Percentiles rank a stretch among this genome's conserved stretches.
phyloP scores from a whole-genome alignment of 2,329 filamentous ascomycete species.

The Daldinia eschscholtzii region DNA sequence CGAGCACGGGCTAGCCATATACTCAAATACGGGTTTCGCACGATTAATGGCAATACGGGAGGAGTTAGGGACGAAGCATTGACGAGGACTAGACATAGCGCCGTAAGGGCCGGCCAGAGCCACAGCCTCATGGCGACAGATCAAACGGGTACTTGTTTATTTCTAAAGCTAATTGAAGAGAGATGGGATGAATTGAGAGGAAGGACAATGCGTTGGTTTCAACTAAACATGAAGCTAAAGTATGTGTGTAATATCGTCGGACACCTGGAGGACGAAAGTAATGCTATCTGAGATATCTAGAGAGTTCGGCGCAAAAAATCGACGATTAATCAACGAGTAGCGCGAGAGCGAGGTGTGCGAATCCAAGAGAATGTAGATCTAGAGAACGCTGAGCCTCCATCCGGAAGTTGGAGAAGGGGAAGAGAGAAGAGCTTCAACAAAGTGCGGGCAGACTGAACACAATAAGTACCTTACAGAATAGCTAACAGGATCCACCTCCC shows the following conservation, averaged over 20 bases:
- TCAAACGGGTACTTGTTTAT: slow-evolving; percentile 23
- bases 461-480: slow-evolving; percentile 17
- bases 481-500: slow-evolving; percentile 34
- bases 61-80: slow-evolving; percentile 67
- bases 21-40: slow-evolving; percentile 71
- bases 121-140: slow-evolving; percentile 48
- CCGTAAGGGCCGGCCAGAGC: slow-evolving; percentile 49
- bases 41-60: slow-evolving; percentile 68
- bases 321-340: slow-evolving; percentile 6
- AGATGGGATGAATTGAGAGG: not conserved
- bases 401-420: slow-evolving; percentile 8
- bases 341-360: not conserved
- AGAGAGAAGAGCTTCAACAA: slow-evolving; percentile 8
- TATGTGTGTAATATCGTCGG: slow-evolving; percentile 14
- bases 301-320: not conserved
- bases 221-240: slow-evolving; percentile 23
- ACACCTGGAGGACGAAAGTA: slow-evolving; percentile 16
- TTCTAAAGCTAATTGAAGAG: slow-evolving; percentile 5
- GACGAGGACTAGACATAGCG: slow-evolving; percentile 54
- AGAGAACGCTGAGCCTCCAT: slow-evolving; percentile 9
- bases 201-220: slow-evolving; percentile 14
- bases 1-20: slow-evolving; percentile 75
- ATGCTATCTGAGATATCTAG: slow-evolving; percentile 25
- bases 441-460: slow-evolving; percentile 16
- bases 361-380: slow-evolving; percentile 11